Evolutionary conservation across 2,329 filamentous ascomycete species (phyloP).

Genomic region (Ilyonectria sp.): DNA sequence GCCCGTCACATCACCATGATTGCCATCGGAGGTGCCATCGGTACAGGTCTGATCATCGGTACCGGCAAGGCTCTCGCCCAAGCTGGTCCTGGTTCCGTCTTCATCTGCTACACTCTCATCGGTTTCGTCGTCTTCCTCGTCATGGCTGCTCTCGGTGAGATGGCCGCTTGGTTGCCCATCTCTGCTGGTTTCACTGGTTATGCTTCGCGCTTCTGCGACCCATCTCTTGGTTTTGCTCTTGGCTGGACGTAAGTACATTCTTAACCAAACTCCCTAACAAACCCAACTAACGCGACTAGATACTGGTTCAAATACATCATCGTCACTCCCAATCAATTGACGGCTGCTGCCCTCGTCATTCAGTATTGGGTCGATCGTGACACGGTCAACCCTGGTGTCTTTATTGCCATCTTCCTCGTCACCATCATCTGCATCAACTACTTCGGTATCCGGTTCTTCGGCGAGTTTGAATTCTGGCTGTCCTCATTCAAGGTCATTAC

Average conservation of each 20-base stretch:
- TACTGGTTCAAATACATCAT: conserved; percentile 88
- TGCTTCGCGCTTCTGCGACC: conserved; percentile 84
- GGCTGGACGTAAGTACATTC: conserved; percentile 74
- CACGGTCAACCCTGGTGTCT: conserved; percentile 82
- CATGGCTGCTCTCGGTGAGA: conserved; percentile 87
- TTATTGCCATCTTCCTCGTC: conserved; percentile 80
- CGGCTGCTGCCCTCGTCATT: conserved; percentile 84
- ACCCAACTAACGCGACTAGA: conserved; percentile 48
- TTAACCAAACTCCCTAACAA: neutral
- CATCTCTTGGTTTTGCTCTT: conserved; percentile 84
- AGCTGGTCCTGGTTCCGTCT: conserved; percentile 75
- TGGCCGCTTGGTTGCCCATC: conserved; percentile 87
- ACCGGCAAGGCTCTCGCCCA: conserved; percentile 69
- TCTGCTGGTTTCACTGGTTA: conserved; percentile 87
- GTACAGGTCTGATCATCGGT: conserved; percentile 82
- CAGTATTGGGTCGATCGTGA: conserved; percentile 80
- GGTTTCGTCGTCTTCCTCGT: conserved; percentile 84
- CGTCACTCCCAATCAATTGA: conserved; percentile 87
- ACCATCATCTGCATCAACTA: conserved; percentile 78
- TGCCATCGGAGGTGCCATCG: conserved; percentile 83
- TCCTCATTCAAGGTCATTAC: conserved; percentile 79
- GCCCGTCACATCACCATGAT: conserved; percentile 72
- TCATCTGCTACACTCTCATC: conserved; percentile 80
- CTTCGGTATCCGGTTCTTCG: conserved; percentile 77
- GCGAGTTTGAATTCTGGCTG: conserved; percentile 75